phyloP scores from a whole-genome alignment of 1,284 basidiomycete species.

The Rhodotorula glutinis region DNA sequence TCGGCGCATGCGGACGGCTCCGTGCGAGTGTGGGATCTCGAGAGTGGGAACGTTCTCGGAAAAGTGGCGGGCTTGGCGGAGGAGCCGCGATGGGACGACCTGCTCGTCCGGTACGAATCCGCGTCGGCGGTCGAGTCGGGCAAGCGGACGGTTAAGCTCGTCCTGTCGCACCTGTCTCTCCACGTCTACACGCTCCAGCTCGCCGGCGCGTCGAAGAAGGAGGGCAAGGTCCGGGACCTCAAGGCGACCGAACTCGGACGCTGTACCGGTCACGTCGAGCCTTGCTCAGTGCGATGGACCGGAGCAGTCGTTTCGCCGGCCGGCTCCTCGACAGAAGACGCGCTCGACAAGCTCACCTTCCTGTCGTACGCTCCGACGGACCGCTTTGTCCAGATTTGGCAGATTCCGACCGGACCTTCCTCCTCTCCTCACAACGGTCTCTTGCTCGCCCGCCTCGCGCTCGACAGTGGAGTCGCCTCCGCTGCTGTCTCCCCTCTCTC shows the following conservation, averaged over 20 bases:
- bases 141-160: conserved; percentile 29
- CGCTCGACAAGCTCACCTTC: conserved; percentile 27
- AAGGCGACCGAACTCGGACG: conserved; percentile 31
- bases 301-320: conserved; percentile 6
- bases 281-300: conserved; percentile 27
- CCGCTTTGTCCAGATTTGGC: conserved; percentile 41
- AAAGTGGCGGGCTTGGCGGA: conserved; percentile 23
- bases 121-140: conserved; percentile 4
- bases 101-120: conserved; percentile 36
- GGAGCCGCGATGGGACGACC: conserved; percentile 31
- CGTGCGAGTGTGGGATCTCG: conserved; percentile 36
- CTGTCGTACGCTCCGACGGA: conserved; percentile 35
- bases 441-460: conserved; percentile 34
- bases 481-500: conserved; percentile 25
- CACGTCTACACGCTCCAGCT: conserved; percentile 30
- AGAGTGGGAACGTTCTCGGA: conserved; percentile 10
- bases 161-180: conserved; percentile 33
- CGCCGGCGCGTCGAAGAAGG: conserved; percentile 24
- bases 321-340: not conserved
- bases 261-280: conserved; percentile 38
- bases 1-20: conserved; percentile 36
- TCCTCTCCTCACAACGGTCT: conserved; percentile 14
- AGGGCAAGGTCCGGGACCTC: conserved; percentile 36
- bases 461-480: conserved; percentile 36
- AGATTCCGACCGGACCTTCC: conserved; percentile 4